Evolutionary conservation across 2,329 filamentous ascomycete species (phyloP), one percentile per base, ranked within the genome.

Genomic region (Aureobasidium pullulans): DNA sequence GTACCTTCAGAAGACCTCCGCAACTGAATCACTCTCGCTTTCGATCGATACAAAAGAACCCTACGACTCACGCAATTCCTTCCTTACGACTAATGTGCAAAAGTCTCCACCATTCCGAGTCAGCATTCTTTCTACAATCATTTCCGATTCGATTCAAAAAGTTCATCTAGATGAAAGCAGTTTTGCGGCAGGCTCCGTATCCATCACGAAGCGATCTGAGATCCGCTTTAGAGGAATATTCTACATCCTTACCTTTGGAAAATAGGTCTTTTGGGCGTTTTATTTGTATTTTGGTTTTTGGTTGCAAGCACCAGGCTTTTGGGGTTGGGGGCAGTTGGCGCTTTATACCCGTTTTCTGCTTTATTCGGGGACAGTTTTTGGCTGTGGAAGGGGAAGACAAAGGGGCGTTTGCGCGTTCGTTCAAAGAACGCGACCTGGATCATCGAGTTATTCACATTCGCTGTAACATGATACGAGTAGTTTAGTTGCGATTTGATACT

Each of bases 261-360:
- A 48, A 23, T 23, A 32, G 44, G 54, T 56, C 19, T 39, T 23
- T 36, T 59, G 43, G 60, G 60, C 57, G 60, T 57, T 54, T 36
- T 60, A 36, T 15, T 31, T 54, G 37, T 34, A 8, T 46, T 43
- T 52, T 49, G 19, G 9, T 8, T 39, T 39, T 40, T 28, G 11
- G 23, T 13, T 31, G 8, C 37, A 15, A 53, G 49, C 34, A 42
- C 36, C 8, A 54, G 50, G 37, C 19, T 6, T 54, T 16, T 10
- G n/a, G n/a, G 19, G 19, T 13, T 37, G 5, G 28, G 39, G 57
- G 34, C 44, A 47, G 28, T 46, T 34, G 49, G 60, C 49, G 50
- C 56, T 62, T 40, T 60, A 62, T 62, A 62, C 60, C 60, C 60
- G 54, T 48, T 47, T 49, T 61, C 31, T 46, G 28, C 31, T 54